Evolutionary conservation across 139 green algal genomes (phyloP).

Genomic region (Chlamydomonas eustigma): DNA sequence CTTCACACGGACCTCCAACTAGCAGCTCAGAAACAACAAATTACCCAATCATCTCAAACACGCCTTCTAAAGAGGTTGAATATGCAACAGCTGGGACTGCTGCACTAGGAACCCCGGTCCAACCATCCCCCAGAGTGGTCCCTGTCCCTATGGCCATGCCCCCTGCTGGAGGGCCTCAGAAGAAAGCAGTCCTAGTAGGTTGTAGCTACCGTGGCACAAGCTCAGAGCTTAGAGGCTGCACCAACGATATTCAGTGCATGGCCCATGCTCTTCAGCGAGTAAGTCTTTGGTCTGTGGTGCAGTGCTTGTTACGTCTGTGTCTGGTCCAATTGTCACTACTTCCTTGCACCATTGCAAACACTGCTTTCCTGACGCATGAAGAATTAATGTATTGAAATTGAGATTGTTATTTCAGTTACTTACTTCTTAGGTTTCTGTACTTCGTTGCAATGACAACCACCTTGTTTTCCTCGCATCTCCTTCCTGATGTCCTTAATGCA

Average conservation of each 20-base stretch:
- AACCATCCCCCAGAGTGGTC: no score
- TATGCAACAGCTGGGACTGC: no score
- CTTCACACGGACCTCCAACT: no score
- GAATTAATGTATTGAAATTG: not conserved
- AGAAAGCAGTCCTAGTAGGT: constrained; percentile 41
- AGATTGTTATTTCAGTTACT: not conserved
- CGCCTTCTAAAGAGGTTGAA: no score
- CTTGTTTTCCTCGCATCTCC: not conserved
- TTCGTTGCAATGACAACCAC: not conserved
- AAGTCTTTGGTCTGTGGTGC: no score
- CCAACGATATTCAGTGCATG: constrained; percentile 48
- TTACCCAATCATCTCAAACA: no score
- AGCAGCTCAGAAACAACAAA: no score
- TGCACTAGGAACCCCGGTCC: no score
- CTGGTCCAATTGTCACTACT: no score
- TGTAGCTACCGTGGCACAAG: constrained; percentile 38
- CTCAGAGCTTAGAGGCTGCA: constrained; percentile 39
- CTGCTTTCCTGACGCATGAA: not conserved
- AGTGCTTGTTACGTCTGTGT: no score
- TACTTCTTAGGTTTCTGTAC: not conserved
- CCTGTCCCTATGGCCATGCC: not conserved
- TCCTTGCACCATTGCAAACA: not conserved
- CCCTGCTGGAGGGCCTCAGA: not conserved
- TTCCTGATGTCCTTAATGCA: not conserved
- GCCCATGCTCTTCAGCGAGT: not conserved